Base-by-base conservation (phyloP, 495 filamentous ascomycete species). In the Darksidea phi region DNA sequence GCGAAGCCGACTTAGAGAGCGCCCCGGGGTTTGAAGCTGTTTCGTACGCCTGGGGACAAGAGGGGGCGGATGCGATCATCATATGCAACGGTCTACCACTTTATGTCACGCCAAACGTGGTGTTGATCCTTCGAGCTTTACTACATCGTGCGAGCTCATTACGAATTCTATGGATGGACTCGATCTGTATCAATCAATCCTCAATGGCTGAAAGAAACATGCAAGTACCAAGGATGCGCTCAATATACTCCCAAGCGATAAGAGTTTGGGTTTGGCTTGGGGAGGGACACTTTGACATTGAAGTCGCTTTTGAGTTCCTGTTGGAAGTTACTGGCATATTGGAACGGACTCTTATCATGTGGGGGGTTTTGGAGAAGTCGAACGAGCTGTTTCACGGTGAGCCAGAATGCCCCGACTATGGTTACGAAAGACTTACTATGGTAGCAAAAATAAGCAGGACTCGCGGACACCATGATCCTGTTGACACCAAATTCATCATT, bases 151-250 rank as follows among this genome's bases (percentile, higher is more conserved):
- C 15, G 3, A 10, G 23, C 4, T 15, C 15, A 20, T 17, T 24
- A 24, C 48, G 48, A 21, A 10, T 50, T n/a, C 26, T 50, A 26
- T 50, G 48, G 48, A 6, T 50, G 15, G 48, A 50, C 23, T n/a
- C 17, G n/a, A 50, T 50, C 15, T 24, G 20, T 24, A 50, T 50
- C 17, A 21, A 50, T 26, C 48, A 50, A 26, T 25, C 20, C 17
- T n/a, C 15, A 4, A 24, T 21, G 2, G 6, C n/a, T 18, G 48
- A 50, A 17, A n/a, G 48, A 21, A 26, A 24, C 48, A n/a, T 18
- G 17, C 23, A 32, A 50, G 48, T 24, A 3, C 17, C 17, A 6
- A 18, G 17, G 48, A 50, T 50, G 20, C 20, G 20, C 24, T n/a
- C 15, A 6, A 50, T 25, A 24, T 50, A 25, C 48, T 8, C 4